Evolutionary conservation across 2,329 filamentous ascomycete species (phyloP), one percentile per base, ranked within the genome.

Genomic region (Fusarium drepaniforme): DNA sequence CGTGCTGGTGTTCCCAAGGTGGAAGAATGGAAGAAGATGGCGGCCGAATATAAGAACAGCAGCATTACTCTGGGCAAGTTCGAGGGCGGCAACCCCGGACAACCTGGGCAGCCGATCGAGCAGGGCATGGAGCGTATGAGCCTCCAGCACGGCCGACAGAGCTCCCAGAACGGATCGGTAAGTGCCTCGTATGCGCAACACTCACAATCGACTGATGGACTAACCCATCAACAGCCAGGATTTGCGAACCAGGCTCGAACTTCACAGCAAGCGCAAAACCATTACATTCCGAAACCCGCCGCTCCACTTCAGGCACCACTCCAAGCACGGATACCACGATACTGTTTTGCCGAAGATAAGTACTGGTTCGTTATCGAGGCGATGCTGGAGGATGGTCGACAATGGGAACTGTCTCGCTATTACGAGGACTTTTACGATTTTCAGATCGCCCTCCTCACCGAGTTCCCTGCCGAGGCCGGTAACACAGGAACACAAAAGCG

Each of bases 1-100:
- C 92, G 93, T 77, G 97, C 97, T 2, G 96, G 96, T 23, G 96
- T 99, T 9, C 97, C 97, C 15, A 93, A 93, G 79, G 97, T 99
- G 5, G 97, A 99, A 81, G 97, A 99, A 80, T 99, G 97, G 97
- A 99, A 99, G 87, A 97, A 97, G 85, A 98, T 98, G 95, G 96
- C 97, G 1, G 96, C 96, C 66, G 96, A 98, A 75, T 99, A 99
- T 85, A 99, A 99, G 87, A 98, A 98, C 82, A 98, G 96, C 83
- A 98, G 97, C 84, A 98, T 99, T 81, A 96, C 96, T 0, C 87
- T 99, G 49, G 97, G 97, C 76, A 97, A 96, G 84, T 96, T 97
- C 77, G 94, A 96, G 78, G 87, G 85, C 68, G 87, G 90, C 66
- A 82, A 81, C 11, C 71, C 78, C 23, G 80, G 80, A 6, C 83